phyloP scores from a whole-genome alignment of 495 filamentous ascomycete genomes.

The Parachaetomium inaequale region DNA sequence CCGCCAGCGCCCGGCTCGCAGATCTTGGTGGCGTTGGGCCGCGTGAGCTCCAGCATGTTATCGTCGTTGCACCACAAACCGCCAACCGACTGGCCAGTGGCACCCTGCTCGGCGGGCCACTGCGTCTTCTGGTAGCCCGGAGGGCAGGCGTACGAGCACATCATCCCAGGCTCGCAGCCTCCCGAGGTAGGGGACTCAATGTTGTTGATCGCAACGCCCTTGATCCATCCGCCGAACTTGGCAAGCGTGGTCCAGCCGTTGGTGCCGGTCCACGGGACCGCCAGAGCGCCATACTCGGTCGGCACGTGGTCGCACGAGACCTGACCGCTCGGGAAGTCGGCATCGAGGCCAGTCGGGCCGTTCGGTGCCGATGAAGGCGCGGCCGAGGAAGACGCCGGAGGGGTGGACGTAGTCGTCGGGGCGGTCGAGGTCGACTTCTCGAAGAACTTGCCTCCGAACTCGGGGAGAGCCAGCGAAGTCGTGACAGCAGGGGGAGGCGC shows the following conservation, averaged over 20 bases:
- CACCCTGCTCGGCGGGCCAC: constrained; percentile 79
- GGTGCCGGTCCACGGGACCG: constrained; percentile 62
- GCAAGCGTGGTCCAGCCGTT: constrained; percentile 83
- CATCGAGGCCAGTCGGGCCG: constrained; percentile 52
- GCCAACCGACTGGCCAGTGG: constrained; percentile 81
- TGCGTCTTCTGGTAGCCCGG: constrained; percentile 88
- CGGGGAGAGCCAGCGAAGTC: constrained; percentile 23
- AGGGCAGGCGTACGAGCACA: constrained; percentile 95
- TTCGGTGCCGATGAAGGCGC: constrained; percentile 8
- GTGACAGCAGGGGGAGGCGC: constrained; percentile 34
- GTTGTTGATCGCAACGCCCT: constrained; percentile 43
- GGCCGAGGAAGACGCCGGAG: constrained; percentile 16
- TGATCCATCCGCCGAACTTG: constrained; percentile 39
- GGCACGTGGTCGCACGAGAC: constrained; percentile 73
- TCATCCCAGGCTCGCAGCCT: constrained; percentile 56
- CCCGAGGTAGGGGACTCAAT: constrained; percentile 64
- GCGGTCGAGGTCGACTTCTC: constrained; percentile 28
- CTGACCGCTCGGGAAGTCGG: constrained; percentile 73
- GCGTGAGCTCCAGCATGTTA: constrained; percentile 77
- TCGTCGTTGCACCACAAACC: constrained; percentile 73
- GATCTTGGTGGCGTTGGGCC: constrained; percentile 58
- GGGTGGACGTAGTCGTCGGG: background rate
- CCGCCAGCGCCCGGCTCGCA: constrained; percentile 71
- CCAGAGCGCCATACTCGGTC: constrained; percentile 73
- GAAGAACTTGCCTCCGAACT: constrained; percentile 35